Evolutionary conservation across 768 basidiomycete genomes (phyloP), one percentile per base, ranked within the genome.

Genomic region (Sporobolomyces phaffii): DNA sequence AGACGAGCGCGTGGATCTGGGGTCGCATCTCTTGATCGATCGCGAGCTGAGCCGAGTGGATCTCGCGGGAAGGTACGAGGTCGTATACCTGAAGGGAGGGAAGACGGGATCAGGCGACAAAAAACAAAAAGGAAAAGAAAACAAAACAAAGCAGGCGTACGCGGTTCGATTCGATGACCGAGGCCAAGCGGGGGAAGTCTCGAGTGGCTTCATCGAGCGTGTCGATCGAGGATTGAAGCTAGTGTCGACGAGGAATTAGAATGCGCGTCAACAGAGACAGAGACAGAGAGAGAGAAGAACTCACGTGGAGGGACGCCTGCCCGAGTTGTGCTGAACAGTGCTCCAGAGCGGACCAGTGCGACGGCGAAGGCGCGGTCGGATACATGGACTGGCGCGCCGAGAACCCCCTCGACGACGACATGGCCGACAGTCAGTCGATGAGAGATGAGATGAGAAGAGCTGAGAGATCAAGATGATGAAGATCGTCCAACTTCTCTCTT

Each of bases 81-180:
- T 71, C 69, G 48, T 60, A 71, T 7, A 71, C 40, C 68, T 69
- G 38, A n/a, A 33, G 40, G 15, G 49, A 17, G 28, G 52, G 31
- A n/a, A 28, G n/a, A 11, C 14, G 33, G 43, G 22, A 22, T n/a
- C n/a, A n/a, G n/a, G n/a, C n/a, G n/a, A n/a, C n/a, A n/a, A n/a
- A n/a, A n/a, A n/a, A n/a, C n/a, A n/a, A n/a, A n/a, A n/a, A n/a
- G n/a, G n/a, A n/a, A n/a, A n/a, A n/a, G n/a, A n/a, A n/a, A n/a
- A n/a, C n/a, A n/a, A n/a, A n/a, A n/a, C n/a, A n/a, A n/a, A n/a
- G n/a, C n/a, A 26, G 47, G 53, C 69, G 20, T 5, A 71, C 70
- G 47, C 70, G 58, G 5, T 47, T 50, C 29, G 48, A 61, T 7
- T 50, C 47, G 13, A 71, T 34, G 33, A 71, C 29, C 2, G 34